Conservation (phyloP, 140 eudicot species). For the Oenanthe javanica region DNA sequence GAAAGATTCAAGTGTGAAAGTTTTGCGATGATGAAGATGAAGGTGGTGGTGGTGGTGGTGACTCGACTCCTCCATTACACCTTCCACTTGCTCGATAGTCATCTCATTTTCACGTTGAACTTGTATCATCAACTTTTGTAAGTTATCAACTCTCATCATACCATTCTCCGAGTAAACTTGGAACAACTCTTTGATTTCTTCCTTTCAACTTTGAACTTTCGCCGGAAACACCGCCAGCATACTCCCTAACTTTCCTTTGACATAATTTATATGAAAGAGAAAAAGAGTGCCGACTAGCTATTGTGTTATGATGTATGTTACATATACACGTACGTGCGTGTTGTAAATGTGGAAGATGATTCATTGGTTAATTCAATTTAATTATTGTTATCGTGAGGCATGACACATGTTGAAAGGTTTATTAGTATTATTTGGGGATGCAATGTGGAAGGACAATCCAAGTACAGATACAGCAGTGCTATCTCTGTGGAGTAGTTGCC, state of each 20-base stretch:
- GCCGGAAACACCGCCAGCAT: constrained; percentile 63
- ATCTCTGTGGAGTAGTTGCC: too few species aligned
- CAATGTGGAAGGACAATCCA: too few species aligned
- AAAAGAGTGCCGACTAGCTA: too few species aligned
- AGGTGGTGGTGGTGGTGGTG: constrained; percentile 41
- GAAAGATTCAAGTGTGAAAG: constrained; percentile 40
- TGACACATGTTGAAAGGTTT: too few species aligned
- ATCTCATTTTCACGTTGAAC: constrained; percentile 54
- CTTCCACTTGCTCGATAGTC: constrained; percentile 42
- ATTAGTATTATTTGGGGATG: too few species aligned
- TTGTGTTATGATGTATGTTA: too few species aligned
- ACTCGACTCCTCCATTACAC: constrained; percentile 26
- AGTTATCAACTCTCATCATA: constrained; percentile 42
- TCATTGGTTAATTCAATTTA: too few species aligned
- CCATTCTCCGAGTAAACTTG: constrained; percentile 61
- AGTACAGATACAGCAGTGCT: too few species aligned
- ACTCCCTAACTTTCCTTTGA: constrained; percentile 59
- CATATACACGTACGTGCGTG: too few species aligned
- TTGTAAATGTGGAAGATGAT: too few species aligned
- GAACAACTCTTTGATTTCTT: constrained; percentile 50
- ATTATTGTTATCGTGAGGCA: too few species aligned
- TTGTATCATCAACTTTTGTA: constrained; percentile 48
- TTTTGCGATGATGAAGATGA: constrained; percentile 44
- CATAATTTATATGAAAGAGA: constrained; percentile 16
- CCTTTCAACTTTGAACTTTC: constrained; percentile 45